phyloP scores from a whole-genome alignment of 306 rosid genomes.

The Quercus berberidifolia region DNA sequence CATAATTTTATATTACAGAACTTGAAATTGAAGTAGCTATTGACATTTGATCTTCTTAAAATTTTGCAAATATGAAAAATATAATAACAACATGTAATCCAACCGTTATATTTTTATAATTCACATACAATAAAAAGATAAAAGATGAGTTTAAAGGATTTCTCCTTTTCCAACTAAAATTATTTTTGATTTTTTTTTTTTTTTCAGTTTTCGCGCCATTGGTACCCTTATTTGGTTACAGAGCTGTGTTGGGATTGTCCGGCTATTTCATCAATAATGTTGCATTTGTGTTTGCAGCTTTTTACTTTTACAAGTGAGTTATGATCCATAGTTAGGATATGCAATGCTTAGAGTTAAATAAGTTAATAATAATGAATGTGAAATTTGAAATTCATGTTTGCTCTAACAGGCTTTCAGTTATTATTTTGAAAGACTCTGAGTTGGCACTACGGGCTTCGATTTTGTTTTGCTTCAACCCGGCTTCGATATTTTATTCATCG shows the following conservation, averaged over 20 bases:
- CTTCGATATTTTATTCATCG: constrained; percentile 81
- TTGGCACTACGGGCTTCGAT: constrained; percentile 71
- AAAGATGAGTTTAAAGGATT: too few relatives aligned
- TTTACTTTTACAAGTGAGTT: constrained; percentile 60
- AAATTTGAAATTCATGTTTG: too few relatives aligned
- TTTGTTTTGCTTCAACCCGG: constrained; percentile 94
- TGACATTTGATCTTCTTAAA: too few relatives aligned
- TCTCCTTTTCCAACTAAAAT: background rate
- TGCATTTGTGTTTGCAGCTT: constrained; percentile 62
- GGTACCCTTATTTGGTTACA: constrained; percentile 40
- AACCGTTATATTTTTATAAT: too few relatives aligned
- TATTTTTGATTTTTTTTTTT: background rate
- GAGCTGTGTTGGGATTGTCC: constrained; percentile 64
- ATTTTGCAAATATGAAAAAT: too few relatives aligned
- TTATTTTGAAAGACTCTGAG: constrained; percentile 57
- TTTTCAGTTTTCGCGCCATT: constrained; percentile 48
- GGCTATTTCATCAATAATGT: constrained; percentile 64
- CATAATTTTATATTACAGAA: too few relatives aligned
- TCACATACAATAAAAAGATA: too few relatives aligned
- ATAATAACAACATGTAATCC: too few relatives aligned
- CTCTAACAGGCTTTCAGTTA: constrained; percentile 55
- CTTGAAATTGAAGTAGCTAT: too few relatives aligned
- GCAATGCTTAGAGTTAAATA: too few relatives aligned
- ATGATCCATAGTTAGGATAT: too few relatives aligned
- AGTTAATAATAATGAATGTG: too few relatives aligned